A percentile compares a stretch with the other conserved stretches of the same genome.
These are phyloP conservation scores for Polyplosphaeria fusca DNA, from an alignment of 495 filamentous ascomycete genomes.

Conservation along the genomic window DNA sequence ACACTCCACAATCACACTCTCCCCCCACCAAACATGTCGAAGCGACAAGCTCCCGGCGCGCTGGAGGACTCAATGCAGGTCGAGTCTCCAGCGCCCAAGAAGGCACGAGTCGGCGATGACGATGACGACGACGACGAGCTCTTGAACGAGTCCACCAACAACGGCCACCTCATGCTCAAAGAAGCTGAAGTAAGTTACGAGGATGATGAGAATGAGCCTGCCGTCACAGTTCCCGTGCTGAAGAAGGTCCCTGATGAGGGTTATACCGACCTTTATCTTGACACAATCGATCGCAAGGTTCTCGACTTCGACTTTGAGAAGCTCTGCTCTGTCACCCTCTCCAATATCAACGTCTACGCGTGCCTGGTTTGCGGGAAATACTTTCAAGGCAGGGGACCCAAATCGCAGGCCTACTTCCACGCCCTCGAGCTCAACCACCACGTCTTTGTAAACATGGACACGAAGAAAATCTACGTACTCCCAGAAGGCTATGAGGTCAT, in stretches of 20 bases:
- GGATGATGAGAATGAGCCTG: slow-evolving; percentile 47
- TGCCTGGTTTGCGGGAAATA: slow-evolving; percentile 98
- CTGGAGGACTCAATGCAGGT: slow-evolving; percentile 60
- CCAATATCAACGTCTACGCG: slow-evolving; percentile 98
- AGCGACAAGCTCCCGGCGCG: slow-evolving; percentile 72
- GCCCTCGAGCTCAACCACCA: slow-evolving; percentile 92
- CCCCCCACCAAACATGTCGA: slow-evolving; percentile 53
- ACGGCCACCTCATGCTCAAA: slow-evolving; percentile 42
- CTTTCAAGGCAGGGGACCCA: slow-evolving; percentile 89
- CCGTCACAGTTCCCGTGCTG: slow-evolving; percentile 44
- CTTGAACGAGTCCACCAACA: slow-evolving; percentile 33
- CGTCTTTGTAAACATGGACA: slow-evolving; percentile 95
- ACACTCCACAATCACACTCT: not conserved
- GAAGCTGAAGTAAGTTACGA: too few relatives aligned
- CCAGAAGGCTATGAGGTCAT: slow-evolving; percentile 97
- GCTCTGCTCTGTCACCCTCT: slow-evolving; percentile 89
- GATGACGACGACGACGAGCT: slow-evolving; percentile 38
- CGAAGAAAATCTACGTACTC: slow-evolving; percentile 90
- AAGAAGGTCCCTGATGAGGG: slow-evolving; percentile 80
- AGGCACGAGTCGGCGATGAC: slow-evolving; percentile 62
- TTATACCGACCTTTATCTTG: slow-evolving; percentile 93
- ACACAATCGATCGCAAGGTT: slow-evolving; percentile 84
- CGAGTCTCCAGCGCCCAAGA: slow-evolving; percentile 74
- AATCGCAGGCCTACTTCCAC: slow-evolving; percentile 96
- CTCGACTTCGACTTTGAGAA: slow-evolving; percentile 98